phyloP scores from a whole-genome alignment of 2,329 filamentous ascomycete genomes.

The Penicillium sp. region DNA sequence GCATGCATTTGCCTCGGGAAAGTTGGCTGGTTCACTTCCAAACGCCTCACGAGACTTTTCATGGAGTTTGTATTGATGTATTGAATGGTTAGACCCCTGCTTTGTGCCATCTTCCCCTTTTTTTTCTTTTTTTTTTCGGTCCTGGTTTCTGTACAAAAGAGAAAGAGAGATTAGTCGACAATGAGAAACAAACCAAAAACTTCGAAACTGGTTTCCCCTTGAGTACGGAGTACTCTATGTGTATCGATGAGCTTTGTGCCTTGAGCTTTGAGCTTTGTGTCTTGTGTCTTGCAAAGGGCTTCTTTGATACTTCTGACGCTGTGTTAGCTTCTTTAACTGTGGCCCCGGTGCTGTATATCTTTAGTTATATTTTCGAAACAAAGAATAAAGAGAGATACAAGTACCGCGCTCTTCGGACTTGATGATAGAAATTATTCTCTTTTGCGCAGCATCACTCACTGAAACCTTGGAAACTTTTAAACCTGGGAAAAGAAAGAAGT shows the following conservation, averaged over 20 bases:
- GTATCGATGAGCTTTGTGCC: background rate
- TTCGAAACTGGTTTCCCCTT: constrained; percentile 8
- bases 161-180: constrained; percentile 23
- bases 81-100: constrained; percentile 20
- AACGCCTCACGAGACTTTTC: constrained; percentile 11
- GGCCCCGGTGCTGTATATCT: no score
- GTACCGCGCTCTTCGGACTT: no score
- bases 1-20: constrained; percentile 11
- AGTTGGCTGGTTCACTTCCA: constrained; percentile 9
- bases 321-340: no score
- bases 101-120: constrained; percentile 18
- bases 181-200: constrained; percentile 24
- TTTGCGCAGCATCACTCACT: no score
- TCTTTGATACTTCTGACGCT: background rate
- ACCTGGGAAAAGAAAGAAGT: no score
- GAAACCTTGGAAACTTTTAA: no score
- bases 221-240: no score
- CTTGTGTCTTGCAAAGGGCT: background rate
- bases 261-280: background rate
- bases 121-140: constrained; percentile 17
- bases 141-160: constrained; percentile 25
- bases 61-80: constrained; percentile 18
- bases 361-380: no score
- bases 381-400: no score
- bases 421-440: no score